phyloP scores from a whole-genome alignment of 1,139 yeast species.

The Suhomyces terraborum region DNA sequence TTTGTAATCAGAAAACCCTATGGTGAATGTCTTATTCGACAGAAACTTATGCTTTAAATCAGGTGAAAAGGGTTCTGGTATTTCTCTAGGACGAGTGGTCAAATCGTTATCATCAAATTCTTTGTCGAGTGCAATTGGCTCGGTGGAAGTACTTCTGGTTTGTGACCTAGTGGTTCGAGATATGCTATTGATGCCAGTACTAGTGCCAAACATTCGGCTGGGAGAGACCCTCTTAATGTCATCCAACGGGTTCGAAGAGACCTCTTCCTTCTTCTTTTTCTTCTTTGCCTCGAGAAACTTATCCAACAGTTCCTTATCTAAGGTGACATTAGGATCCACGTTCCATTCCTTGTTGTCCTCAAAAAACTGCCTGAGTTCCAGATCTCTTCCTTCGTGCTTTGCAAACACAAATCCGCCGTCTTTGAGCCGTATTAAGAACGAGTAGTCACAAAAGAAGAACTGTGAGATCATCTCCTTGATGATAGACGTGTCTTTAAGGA shows the following conservation, averaged over 20 bases:
- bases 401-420: slow-evolving; percentile 15
- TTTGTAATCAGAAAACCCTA: slow-evolving; percentile 62
- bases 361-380: slow-evolving; percentile 13
- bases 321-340: slow-evolving; percentile 9
- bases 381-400: slow-evolving; percentile 14
- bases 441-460: slow-evolving; percentile 15
- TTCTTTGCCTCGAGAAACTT: slow-evolving; percentile 5
- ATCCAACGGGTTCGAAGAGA: slow-evolving; percentile 4
- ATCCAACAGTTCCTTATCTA: slow-evolving; percentile 9
- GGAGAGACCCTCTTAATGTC: slow-evolving; percentile 8
- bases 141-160: slow-evolving; percentile 6
- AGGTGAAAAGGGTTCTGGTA: slow-evolving; percentile 45
- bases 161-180: slow-evolving; percentile 8
- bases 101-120: slow-evolving; percentile 7
- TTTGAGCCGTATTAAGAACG: slow-evolving; percentile 14
- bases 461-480: slow-evolving; percentile 10
- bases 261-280: slow-evolving; percentile 1
- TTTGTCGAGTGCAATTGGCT: slow-evolving; percentile 9
- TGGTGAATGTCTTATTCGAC: slow-evolving; percentile 50
- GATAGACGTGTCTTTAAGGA: slow-evolving; percentile 11
- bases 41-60: slow-evolving; percentile 51
- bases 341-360: slow-evolving; percentile 13
- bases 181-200: background rate
- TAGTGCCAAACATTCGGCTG: slow-evolving; percentile 2
- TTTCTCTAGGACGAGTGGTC: slow-evolving; percentile 11